Percentiles rank a stretch among this genome's conserved stretches.
phyloP scores from a whole-genome alignment of 768 basidiomycete species.

The Boletus subcaerulescens region DNA sequence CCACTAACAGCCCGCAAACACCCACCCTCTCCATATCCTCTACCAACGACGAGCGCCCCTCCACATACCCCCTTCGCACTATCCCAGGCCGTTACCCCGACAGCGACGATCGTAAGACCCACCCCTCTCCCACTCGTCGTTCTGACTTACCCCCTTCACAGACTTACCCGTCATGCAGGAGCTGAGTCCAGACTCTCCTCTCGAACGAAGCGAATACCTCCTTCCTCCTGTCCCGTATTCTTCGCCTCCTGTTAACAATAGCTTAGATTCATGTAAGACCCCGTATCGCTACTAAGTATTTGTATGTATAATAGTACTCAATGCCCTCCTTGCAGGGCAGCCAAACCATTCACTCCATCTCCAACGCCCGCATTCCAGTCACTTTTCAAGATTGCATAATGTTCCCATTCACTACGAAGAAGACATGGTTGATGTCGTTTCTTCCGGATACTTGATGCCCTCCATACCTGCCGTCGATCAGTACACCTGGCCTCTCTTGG shows the following conservation, averaged over 20 bases:
- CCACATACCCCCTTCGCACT: constrained; percentile 30
- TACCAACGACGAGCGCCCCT: constrained; percentile 37
- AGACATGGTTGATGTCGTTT: constrained; percentile 16
- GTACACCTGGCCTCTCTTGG: constrained; percentile 10
- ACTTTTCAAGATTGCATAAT: constrained; percentile 25
- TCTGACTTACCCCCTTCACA: constrained; percentile 2
- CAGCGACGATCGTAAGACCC: constrained; percentile 28
- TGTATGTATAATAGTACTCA: constrained; percentile 67
- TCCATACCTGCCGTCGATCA: constrained; percentile 6
- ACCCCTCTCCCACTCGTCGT: background rate
- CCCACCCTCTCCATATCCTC: constrained; percentile 47
- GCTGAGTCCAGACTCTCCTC: constrained; percentile 31
- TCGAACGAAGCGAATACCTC: constrained; percentile 29
- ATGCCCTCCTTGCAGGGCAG: constrained; percentile 54
- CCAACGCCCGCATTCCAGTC: constrained; percentile 29
- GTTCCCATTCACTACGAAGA: constrained; percentile 11
- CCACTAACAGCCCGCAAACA: constrained; percentile 42
- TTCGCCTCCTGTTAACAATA: constrained; percentile 43
- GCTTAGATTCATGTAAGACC: constrained; percentile 71
- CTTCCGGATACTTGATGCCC: constrained; percentile 19
- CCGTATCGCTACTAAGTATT: constrained; percentile 68
- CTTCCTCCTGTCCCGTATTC: constrained; percentile 29
- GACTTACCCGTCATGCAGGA: constrained; percentile 32
- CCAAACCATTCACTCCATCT: constrained; percentile 20
- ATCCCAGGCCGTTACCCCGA: constrained; percentile 26